Percentiles rank a stretch among this genome's conserved stretches.
Evolutionary conservation across 1,139 yeast species (phyloP).

Genomic region (Suhomyces anneliseae): DNA sequence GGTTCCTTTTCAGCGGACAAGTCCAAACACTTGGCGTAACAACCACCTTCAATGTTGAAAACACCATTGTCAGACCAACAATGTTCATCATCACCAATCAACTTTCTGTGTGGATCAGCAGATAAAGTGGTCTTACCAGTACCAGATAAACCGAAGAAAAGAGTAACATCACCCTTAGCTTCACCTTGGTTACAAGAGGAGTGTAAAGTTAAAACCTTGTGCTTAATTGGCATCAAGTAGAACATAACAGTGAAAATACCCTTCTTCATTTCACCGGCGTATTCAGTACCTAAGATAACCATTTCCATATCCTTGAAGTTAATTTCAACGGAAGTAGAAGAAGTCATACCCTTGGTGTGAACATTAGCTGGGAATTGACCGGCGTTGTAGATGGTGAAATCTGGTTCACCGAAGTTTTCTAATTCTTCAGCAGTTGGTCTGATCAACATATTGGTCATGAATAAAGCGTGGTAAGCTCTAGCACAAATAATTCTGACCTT

Average conservation of each 20-base stretch:
- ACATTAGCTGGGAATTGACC: constrained; percentile 99
- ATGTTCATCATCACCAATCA: constrained; percentile 99
- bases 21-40: constrained; percentile 97
- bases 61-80: constrained; percentile 99
- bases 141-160: constrained; percentile 96
- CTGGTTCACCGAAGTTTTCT: constrained; percentile 92
- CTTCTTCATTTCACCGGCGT: constrained; percentile 99
- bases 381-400: constrained; percentile 97
- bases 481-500: constrained; percentile 97
- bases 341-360: constrained; percentile 96
- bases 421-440: constrained; percentile 92
- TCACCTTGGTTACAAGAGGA: constrained; percentile 93
- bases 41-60: constrained; percentile 99
- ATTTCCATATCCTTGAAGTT: constrained; percentile 98
- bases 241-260: constrained; percentile 99
- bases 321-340: constrained; percentile 92
- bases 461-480: constrained; percentile 96
- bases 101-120: constrained; percentile 91
- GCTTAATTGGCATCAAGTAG: constrained; percentile 95
- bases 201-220: constrained; percentile 89
- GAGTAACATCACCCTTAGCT: constrained; percentile 74
- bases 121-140: constrained; percentile 98
- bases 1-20: constrained; percentile 93
- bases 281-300: constrained; percentile 98
- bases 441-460: constrained; percentile 98